Evolutionary conservation across 352 stramenopile genomes (phyloP), one percentile per base, ranked within the genome.

Genomic region (Globisporangium solare): DNA sequence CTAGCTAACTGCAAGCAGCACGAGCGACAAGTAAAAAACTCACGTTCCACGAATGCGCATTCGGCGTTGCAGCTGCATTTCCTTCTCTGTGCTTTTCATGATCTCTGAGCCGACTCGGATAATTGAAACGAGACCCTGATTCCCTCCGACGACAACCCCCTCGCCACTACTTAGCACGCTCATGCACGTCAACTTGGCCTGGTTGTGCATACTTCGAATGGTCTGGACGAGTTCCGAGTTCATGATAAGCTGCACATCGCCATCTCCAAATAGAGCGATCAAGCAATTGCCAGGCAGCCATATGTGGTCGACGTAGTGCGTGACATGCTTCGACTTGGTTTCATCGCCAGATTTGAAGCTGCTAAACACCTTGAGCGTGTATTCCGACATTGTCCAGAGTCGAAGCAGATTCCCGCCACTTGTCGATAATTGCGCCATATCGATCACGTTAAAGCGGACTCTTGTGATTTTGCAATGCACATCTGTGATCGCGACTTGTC

Each of bases 281-380:
- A 93, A 51, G 2, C 73, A 77, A 47, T 93, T 80, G 18, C 84
- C 73, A 0, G 68, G 77, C 4, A 93, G 55, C 83, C 83, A 93
- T 12, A 73, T 62, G 60, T 93, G 81, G 51, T 93, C 83, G 0
- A 73, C 75, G 35, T 89, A 93, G 43, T 49, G 76, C 49, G 63
- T 67, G 24, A 68, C 66, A 50, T 67, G 73, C 37, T 76, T 71
- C 10, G 67, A 56, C 10, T 79, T 83, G 3, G 67, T 79, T 58
- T 91, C 81, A 43, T 88, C 79, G 3, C 74, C 78, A 3, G 79
- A 90, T 24, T 87, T 88, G 71, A 93, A 93, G 59, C 75, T 91
- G 1, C 68, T 77, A 39, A 91, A 72, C 35, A 58, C 67, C 42
- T 79, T 83, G n/a, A 90, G 68, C 15, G 76, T 78, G 62, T 89